Evolutionary conservation across 2,329 filamentous ascomycete species (phyloP), one percentile per base, ranked within the genome.

Genomic region (Colletotrichum falcatum): DNA sequence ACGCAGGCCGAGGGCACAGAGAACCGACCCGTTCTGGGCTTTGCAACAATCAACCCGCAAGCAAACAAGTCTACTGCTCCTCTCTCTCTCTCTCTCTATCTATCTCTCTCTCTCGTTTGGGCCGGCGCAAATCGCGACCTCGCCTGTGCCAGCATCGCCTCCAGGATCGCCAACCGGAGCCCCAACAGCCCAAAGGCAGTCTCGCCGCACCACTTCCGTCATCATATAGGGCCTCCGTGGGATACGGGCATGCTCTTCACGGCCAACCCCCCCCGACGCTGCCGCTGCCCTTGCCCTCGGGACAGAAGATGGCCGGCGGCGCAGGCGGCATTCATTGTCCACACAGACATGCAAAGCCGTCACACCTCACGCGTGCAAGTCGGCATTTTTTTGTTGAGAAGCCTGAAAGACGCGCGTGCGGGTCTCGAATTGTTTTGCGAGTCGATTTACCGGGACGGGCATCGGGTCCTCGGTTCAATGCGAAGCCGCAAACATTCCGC

Each of bases 121-220:
- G n/a, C n/a, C n/a, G n/a, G n/a, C n/a, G 12, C 60, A 53, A n/a
- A 62, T 30, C 46, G 53, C 49, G 1, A 33, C 60, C 16, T 42
- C 8, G 16, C 33, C 33, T 1, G 60, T 51, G 7, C 51, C 33
- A 12, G 46, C 33, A 20, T 62, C 46, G 20, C 53, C 46, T 5
- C 48, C 20, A 20, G 48, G 30, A n/a, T 42, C 23, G 16, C 39
- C 35, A 3, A 62, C 33, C 1, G 23, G 33, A 39, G 20, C 42
- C 14, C 46, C 33, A n/a, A n/a, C 12, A 5, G 9, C 18, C 9
- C 12, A 53, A 12, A 28, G 42, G 42, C 44, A 51, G 14, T n/a
- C 26, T 20, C 2, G 53, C 14, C 8, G 23, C 46, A 1, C 39
- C 30, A 20, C 3, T n/a, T 7, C 12, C 42, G 4, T 3, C 59